Base-by-base conservation (phyloP, 202 grass and related monocot genomes). In the Schoenoplectus tabernaemontani region DNA sequence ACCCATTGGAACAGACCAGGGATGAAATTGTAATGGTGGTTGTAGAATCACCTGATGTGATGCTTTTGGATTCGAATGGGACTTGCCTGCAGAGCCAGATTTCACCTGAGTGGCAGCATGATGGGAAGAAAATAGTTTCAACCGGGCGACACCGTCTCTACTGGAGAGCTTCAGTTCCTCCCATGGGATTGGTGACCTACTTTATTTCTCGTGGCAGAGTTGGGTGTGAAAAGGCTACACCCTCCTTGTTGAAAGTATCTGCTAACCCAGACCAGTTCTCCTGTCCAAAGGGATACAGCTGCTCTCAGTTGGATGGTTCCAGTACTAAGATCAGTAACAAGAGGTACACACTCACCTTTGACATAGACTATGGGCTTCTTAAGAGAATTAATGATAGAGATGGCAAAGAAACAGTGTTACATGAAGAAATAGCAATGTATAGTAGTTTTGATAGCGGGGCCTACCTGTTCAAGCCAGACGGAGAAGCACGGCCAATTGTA, bases 381-480 rank as follows among this genome's bases (percentile, higher is more conserved):
- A 86, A 92, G 85, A 85, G 71, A 84, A 59, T 58, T 23, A 59
- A 10, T 28, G 86, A 86, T 64, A 91, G 81, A 64, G 81, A 90
- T 80, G 88, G 84, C 22, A 68, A 82, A 16, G 68, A 87, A 81
- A 92, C 88, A 57, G 69, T 79, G 24, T 85, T 94, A 60, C 84
- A 87, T 67, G 95, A 98, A 94, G 91, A 98, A 81, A 90, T 98
- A 73, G 87, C 87, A 43, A 90, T 98, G 87, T 98, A 98, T 80
- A 87, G 68, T 62, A 98, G 95, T 66, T 81, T 57, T 81, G 91
- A 87, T 57, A 98, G 95, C 57, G 95, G 95, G 64, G 95, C 95
- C 68, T 98, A 98, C 81, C 84, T 98, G 65, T 98, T 98, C 74
- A 98, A 98, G 85, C 95, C 95, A 86, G 54, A 78, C 13, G 95